A percentile compares a stretch with the other conserved stretches of the same genome.
These are phyloP conservation scores for Lodderomyces margitis DNA, from an alignment of 1,139 yeast species.

Conservation along the genomic window DNA sequence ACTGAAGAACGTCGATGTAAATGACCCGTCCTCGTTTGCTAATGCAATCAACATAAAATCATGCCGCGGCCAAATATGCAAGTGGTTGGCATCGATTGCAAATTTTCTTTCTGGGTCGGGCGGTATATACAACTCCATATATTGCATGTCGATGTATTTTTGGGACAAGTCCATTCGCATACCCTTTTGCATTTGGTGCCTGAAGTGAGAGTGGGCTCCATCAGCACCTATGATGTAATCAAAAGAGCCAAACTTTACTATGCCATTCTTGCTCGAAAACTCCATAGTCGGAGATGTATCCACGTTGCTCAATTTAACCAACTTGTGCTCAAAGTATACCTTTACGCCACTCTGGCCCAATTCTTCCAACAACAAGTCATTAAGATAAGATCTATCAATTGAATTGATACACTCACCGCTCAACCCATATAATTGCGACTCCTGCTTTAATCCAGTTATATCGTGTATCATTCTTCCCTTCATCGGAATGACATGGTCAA, in stretches of 20 bases:
- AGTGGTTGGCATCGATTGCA: constrained; percentile 66
- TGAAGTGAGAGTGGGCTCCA: constrained; percentile 77
- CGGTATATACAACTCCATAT: constrained; percentile 76
- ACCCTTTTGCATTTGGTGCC: constrained; percentile 65
- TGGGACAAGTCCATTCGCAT: constrained; percentile 72
- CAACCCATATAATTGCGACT: constrained; percentile 75
- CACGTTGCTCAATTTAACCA: constrained; percentile 37
- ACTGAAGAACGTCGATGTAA: constrained; percentile 86
- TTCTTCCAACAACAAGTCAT: constrained; percentile 63
- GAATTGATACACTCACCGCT: constrained; percentile 84
- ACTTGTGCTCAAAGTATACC: constrained; percentile 57
- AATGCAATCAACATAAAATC: constrained; percentile 87
- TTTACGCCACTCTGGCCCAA: constrained; percentile 45
- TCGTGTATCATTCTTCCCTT: constrained; percentile 89
- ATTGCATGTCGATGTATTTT: constrained; percentile 81
- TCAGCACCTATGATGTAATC: constrained; percentile 81
- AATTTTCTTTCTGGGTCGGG: constrained; percentile 39
- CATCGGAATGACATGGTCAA: constrained; percentile 75
- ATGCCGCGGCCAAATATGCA: constrained; percentile 93
- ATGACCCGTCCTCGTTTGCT: constrained; percentile 81
- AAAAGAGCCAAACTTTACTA: constrained; percentile 27
- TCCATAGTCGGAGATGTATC: constrained; percentile 11
- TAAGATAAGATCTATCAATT: constrained; percentile 72
- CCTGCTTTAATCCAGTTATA: constrained; percentile 54
- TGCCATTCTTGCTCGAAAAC: constrained; percentile 19